Base-by-base conservation (phyloP, 331 rosid genomes). In the Acacia concinna region DNA sequence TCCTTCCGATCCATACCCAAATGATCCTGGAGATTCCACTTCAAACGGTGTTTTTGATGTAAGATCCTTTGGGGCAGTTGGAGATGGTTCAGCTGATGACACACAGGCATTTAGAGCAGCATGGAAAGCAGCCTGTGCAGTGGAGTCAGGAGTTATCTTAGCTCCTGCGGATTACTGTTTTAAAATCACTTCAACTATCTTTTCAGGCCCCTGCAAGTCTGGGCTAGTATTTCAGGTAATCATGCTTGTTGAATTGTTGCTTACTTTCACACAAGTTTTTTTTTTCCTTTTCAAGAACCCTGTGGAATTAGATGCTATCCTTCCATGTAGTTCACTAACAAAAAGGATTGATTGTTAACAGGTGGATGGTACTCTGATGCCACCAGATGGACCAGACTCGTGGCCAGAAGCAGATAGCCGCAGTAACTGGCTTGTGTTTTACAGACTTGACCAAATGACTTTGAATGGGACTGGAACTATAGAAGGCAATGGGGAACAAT, bases 71-170 rank as follows among this genome's bases (percentile, higher is more conserved):
- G 97, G 98, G 21, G 98, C 97, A 0, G 89, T 89, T 35, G 99
- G 99, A 78, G 99, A 96, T 71, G 99, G 98, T 28, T 75, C 69
- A 1, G 74, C 94, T 43, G 99, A 96, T 77, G 99, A 93, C 84
- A 96, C 99, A 2, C 69, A 60, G 32, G 97, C 98, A 43, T 88
- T 96, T 62, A 83, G 71, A 63, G 85, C 70, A 78, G 99, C 99
- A 37, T 96, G 99, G 98, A 93, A 91, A 86, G 93, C 86, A 30
- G 99, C 99, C 12, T 96, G 99, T 81, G 91, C 86, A 0, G 97
- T 91, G 0, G 94, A 90, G 30, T 85, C 92, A 9, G 98, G 87
- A 30, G 89, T 90, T 35, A 46, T 96, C 73, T 80, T 96, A 35
- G 93, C 87, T 78, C 98, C 98, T 0, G 70, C 80, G 5, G 68